Base-by-base conservation (phyloP, 768 basidiomycete genomes). In the Cantharellus anzutake region DNA sequence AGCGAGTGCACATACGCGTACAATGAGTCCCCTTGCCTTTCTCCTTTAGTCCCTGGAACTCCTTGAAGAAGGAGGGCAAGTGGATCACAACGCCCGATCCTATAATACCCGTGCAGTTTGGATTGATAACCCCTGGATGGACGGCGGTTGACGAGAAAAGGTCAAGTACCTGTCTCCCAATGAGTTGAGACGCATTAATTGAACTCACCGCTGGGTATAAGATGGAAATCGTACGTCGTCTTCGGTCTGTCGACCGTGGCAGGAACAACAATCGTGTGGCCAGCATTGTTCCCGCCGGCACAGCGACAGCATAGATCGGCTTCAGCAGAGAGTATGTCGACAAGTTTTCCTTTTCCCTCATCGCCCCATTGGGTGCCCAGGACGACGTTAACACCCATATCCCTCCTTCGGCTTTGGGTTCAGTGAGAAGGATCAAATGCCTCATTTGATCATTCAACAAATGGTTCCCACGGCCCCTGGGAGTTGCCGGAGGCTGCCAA, bases 221-320 rank as follows among this genome's bases (percentile, higher is more conserved):
- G 74, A 74, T 98, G 96, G 71, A 99, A 99, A 42, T 92, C 92
- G 71, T 86, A 97, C 1, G 82, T 91, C 64, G 79, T 92, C 71
- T 81, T 80, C 60, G 80, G 74, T 51, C 79, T 78, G 61, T 87
- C 79, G 52, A 81, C 77, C 5, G 80, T 78, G 35, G 79, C 70
- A 3, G 84, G 82, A 3, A 82, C 88, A 63, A 99, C 84, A 70
- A 99, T 97, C 34, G 96, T 98, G 73, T 99, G 96, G 2, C 96
- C 96, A 34, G 96, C 96, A 69, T 99, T 99, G 74, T 97, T 98
- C 5, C 96, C 96, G 11, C 96, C 96, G 7, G 96, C 96, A 69
- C 91, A 97, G 53, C 96, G 80, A 20, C 92, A 94, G 67, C 93
- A 98, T 68, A 98, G 70, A 70, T 99, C 96, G 61, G 80, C 77